Base-by-base conservation (phyloP, 192 early-diverging fungal species). In the Coemansia sp. region DNA sequence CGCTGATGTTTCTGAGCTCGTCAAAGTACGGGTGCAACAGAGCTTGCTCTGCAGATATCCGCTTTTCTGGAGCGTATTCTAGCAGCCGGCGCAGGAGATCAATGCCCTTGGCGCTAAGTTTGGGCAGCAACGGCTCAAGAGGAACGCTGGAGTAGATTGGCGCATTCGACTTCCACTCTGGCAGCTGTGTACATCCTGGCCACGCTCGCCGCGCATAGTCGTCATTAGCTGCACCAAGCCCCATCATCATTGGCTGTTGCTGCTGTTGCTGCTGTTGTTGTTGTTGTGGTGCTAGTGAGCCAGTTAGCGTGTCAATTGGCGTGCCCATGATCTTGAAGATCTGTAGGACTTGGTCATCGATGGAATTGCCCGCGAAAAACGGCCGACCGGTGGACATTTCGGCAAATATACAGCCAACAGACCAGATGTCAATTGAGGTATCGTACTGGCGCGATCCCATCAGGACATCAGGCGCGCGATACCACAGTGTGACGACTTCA, bases 251-350 rank as follows among this genome's bases (percentile, higher is more conserved):
- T n/a, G 45, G 50, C 10, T 51, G 48, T 29, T 53, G 68, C 23
- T 63, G 53, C 42, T 62, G 53, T 8, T 62, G 25, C 66, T 68
- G 36, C 17, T 12, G 53, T 6, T 37, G 48, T 61, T 42, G 53
- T 5, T 27, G 50, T 2, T 4, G 50, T 29, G 50, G 51, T 32
- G 53, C 29, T 34, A 15, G 55, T 32, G 55, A 4, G 15, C 55
- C 15, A 58, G 55, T 29, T 5, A 58, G 55, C 12, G 55, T 32
- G 55, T 58, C 55, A 17, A 90, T 85, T 14, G 93, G 94, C 11
- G 94, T 93, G 38, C 94, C 94, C 73, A 93, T 72, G 61, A 93
- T 86, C 77, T 95, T 97, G 86, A 96, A 98, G 61, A 98, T 98
- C 37, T 91, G 87, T 44, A 91, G 69, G 32, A 99, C 69, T 74